phyloP scores from a whole-genome alignment of 2,329 filamentous ascomycete species.

The Sordariomycetes sp. region DNA sequence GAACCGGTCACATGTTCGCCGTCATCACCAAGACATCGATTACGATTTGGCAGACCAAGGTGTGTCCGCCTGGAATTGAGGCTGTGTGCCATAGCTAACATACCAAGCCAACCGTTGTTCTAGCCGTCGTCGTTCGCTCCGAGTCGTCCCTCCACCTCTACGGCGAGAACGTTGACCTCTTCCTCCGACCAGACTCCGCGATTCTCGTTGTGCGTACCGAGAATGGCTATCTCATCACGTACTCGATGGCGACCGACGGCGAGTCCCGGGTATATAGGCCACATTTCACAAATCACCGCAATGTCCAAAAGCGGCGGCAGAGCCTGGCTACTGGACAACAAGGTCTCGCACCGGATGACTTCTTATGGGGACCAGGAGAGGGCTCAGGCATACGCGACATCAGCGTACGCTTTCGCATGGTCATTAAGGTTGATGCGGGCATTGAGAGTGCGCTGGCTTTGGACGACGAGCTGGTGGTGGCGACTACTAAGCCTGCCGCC shows the following conservation, averaged over 20 bases:
- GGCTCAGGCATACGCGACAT: slow-evolving; percentile 75
- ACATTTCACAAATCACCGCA: slow-evolving; percentile 61
- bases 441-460: slow-evolving; percentile 81
- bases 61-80: slow-evolving; percentile 23
- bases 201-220: slow-evolving; percentile 87
- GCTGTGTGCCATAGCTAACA: neutral
- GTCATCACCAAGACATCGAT: slow-evolving; percentile 79
- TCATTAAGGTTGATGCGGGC: slow-evolving; percentile 94
- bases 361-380: slow-evolving; percentile 70
- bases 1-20: slow-evolving; percentile 74
- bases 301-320: slow-evolving; percentile 52
- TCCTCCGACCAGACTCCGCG: slow-evolving; percentile 83
- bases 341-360: slow-evolving; percentile 47
- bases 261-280: slow-evolving; percentile 79
- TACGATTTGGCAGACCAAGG: slow-evolving; percentile 95
- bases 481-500: slow-evolving; percentile 85
- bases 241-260: slow-evolving; percentile 79
- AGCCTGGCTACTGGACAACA: slow-evolving; percentile 50
- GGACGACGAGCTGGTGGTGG: slow-evolving; percentile 86
- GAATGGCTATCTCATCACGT: slow-evolving; percentile 84
- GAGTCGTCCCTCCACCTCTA: slow-evolving; percentile 71
- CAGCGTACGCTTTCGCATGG: slow-evolving; percentile 89
- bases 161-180: slow-evolving; percentile 73
- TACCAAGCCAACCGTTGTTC: slow-evolving; percentile 70
- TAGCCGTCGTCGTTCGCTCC: slow-evolving; percentile 80